Percentiles rank a stretch among this genome's conserved stretches.
These are phyloP conservation scores for Hemileia vastatrix DNA, from an alignment of 1,284 basidiomycete species.

Conservation along the genomic window DNA sequence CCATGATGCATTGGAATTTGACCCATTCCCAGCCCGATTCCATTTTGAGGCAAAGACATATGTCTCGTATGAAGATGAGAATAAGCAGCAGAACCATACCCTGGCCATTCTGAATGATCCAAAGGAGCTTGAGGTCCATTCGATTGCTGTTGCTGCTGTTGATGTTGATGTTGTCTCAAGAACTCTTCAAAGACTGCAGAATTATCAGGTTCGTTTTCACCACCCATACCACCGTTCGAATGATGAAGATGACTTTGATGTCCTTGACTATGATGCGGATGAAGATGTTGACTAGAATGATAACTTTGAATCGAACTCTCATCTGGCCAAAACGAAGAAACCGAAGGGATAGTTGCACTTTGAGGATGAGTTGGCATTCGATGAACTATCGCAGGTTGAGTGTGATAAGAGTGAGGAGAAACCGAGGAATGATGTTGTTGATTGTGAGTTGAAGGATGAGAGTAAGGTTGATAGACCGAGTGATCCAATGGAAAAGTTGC, in stretches of 20 bases:
- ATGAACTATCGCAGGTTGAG: neutral
- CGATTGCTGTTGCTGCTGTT: neutral
- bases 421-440: neutral
- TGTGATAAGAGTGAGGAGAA: neutral
- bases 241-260: neutral
- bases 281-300: too few species aligned
- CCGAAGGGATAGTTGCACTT: neutral
- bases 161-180: neutral
- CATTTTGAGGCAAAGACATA: neutral
- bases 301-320: neutral
- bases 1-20: neutral
- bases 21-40: neutral
- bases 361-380: neutral
- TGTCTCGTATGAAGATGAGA: neutral
- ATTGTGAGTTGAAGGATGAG: neutral
- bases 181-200: neutral
- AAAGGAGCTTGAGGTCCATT: neutral
- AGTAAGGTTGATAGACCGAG: neutral
- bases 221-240: neutral
- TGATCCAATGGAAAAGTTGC: neutral
- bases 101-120: neutral
- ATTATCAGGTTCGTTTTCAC: neutral
- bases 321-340: neutral
- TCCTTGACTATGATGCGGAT: neutral
- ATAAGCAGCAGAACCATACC: neutral